These are phyloP conservation scores for Globisporangium orthogonon DNA, from an alignment of 352 stramenopile species.

Conservation along the genomic window DNA sequence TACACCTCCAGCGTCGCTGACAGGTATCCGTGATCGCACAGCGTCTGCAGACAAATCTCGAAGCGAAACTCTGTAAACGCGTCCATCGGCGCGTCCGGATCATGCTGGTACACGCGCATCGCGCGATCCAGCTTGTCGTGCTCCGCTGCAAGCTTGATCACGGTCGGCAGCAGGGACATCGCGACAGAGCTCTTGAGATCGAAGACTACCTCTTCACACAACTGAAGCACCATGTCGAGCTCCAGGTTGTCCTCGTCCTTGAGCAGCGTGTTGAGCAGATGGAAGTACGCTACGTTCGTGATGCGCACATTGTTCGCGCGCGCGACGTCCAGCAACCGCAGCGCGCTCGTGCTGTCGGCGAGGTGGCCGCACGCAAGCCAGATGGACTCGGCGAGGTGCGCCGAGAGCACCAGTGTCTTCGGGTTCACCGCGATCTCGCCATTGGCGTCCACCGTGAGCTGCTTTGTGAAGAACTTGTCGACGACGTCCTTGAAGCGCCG, in stretches of 20 bases:
- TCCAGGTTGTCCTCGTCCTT: conserved; percentile 38
- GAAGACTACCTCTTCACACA: conserved; percentile 48
- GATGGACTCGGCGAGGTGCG: conserved; percentile 37
- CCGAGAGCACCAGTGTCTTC: conserved; percentile 26
- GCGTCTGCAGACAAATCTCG: conserved; percentile 56
- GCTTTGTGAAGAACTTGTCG: conserved; percentile 29
- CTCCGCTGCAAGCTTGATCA: conserved; percentile 55
- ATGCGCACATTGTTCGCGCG: conserved; percentile 22
- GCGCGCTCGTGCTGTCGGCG: conserved; percentile 20
- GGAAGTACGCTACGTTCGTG: conserved; percentile 52
- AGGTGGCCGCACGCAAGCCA: conserved; percentile 47
- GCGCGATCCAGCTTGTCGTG: conserved; percentile 42
- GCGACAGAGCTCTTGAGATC: conserved; percentile 34
- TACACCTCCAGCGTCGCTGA: conserved; percentile 55
- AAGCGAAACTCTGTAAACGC: conserved; percentile 54
- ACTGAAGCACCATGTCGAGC: conserved; percentile 40
- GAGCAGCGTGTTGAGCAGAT: conserved; percentile 47
- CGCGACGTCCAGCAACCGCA: conserved; percentile 34
- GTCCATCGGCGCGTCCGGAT: conserved; percentile 27
- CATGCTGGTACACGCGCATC: conserved; percentile 58
- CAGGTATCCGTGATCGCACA: conserved; percentile 36
- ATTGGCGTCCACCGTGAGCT: conserved; percentile 10
- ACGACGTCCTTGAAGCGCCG: conserved; percentile 49
- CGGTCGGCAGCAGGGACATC: conserved; percentile 41
- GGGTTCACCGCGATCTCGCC: not conserved